Evolutionary conservation across 2,329 filamentous ascomycete genomes (phyloP), one percentile per base, ranked within the genome.

Genomic region (Trichoderma sp.): DNA sequence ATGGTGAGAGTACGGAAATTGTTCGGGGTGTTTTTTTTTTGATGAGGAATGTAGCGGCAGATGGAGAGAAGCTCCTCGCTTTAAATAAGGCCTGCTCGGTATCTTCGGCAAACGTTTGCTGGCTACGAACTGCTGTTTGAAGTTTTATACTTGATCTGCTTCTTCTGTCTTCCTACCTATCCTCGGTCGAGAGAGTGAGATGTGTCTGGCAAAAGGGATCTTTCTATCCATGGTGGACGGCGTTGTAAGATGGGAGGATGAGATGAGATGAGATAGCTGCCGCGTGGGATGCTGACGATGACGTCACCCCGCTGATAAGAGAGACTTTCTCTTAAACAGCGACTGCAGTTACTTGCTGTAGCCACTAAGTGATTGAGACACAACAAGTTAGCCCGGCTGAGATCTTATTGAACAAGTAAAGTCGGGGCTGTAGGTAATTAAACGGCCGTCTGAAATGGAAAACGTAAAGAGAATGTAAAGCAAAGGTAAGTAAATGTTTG

Each of bases 251-350:
- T 35, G 53, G 49, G 29, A 55, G 49, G 53, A 24, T 19, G 52
- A 40, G 49, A 19, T 49, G 27, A 53, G 35, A 37, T 43, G 40
- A 43, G 40, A 56, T 14, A 40, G 61, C 61, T 43, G 61, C 61
- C 40, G 35, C 49, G 61, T 64, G 61, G 33, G 61, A 64, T 67
- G 63, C 31, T 67, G 55, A 67, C 63, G 63, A 59, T 67, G 63
- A 67, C 63, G 63, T 67, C 63, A 67, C 63, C 2, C 6, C 6
- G 40, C 40, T n/a, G 40, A 43, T 40, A 40, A 40, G 35, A 5
- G 14, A 40, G 35, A 40, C 13, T 13, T 1, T 27, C 27, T 2
- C 27, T 27, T 27, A 27, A 27, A 27, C 27, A 27, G 2, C 27
- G 27, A 27, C 27, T 27, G 27, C 27, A 27, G 4, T 27, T 4